Evolutionary conservation across 495 filamentous ascomycete genomes (phyloP).

Genomic region (Cercophora sp.): DNA sequence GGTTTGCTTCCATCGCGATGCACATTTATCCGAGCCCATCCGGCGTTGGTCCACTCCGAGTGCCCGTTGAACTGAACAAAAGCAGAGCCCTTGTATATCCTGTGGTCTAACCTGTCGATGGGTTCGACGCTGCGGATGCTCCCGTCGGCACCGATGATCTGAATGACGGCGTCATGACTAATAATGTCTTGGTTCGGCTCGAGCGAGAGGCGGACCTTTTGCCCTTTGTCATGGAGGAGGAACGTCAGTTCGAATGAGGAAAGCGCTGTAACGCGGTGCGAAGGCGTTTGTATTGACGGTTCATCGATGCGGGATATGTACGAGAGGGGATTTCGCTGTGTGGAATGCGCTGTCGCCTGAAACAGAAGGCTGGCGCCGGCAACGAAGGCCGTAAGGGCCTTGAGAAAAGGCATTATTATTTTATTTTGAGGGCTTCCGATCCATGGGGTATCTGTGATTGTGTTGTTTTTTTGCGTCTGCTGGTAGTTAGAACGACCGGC

Average conservation of each 20-base stretch:
- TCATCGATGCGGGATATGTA: constrained; percentile 71
- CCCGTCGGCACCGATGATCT: constrained; percentile 69
- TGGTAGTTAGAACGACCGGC: too few relatives aligned
- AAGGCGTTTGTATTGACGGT: constrained; percentile 71
- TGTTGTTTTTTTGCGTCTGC: too few relatives aligned
- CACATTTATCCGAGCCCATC: constrained; percentile 81
- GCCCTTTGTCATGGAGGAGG: constrained; percentile 58
- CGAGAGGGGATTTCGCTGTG: constrained; percentile 68
- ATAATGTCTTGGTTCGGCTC: constrained; percentile 93
- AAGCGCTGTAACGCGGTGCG: constrained; percentile 71
- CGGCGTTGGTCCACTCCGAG: constrained; percentile 70
- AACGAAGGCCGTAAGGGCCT: constrained; percentile 33
- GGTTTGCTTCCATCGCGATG: constrained; percentile 70
- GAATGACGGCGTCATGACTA: constrained; percentile 66
- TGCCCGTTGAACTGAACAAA: constrained; percentile 60
- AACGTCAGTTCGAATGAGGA: constrained; percentile 83
- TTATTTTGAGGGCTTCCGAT: constrained; percentile 6
- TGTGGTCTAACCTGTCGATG: constrained; percentile 67
- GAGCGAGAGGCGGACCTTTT: constrained; percentile 72
- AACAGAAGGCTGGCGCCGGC: constrained; percentile 27
- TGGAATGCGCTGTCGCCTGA: constrained; percentile 59
- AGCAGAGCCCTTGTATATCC: constrained; percentile 76
- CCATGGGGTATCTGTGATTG: constrained; percentile 11
- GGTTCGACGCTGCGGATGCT: constrained; percentile 54
- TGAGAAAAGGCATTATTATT: constrained; percentile 30